Percentiles rank a stretch among this genome's conserved stretches.
These are phyloP conservation scores for Acanthamoeba divionensis DNA, from an alignment of 208 protist species.

Conservation along the genomic window DNA sequence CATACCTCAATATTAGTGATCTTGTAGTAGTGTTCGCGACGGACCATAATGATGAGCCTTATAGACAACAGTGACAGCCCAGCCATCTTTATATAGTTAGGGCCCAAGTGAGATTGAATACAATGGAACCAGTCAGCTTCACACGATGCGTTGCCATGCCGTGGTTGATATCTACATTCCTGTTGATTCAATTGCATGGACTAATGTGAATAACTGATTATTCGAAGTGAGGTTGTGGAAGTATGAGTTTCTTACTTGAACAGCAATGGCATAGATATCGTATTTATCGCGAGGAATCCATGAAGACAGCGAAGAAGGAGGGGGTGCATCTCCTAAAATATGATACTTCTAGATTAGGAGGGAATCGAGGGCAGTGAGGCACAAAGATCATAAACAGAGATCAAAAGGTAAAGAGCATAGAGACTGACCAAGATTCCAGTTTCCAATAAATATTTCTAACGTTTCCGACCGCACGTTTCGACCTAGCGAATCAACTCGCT, in stretches of 20 bases:
- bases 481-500: too few species aligned
- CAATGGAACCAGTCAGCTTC: conserved; percentile 51
- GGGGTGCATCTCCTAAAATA: conserved; percentile 29
- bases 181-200: too few species aligned
- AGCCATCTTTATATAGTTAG: conserved; percentile 53
- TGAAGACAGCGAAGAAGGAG: conserved; percentile 5
- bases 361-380: background rate
- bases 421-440: conserved; percentile 28
- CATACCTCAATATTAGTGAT: conserved; percentile 10
- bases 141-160: conserved; percentile 22
- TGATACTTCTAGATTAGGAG: background rate
- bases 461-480: conserved; percentile 23
- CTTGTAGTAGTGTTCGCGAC: conserved; percentile 22
- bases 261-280: conserved; percentile 54
- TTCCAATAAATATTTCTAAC: conserved; percentile 45
- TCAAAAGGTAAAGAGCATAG: background rate
- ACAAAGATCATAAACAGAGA: background rate
- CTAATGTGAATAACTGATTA: too few species aligned
- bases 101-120: conserved; percentile 41
- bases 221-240: too few species aligned
- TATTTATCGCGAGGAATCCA: conserved; percentile 41
- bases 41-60: background rate
- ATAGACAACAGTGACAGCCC: conserved; percentile 33
- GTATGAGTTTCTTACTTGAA: too few species aligned
- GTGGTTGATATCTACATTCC: conserved; percentile 50